phyloP scores from a whole-genome alignment of 768 basidiomycete species.

The Auriculariales sp. region DNA sequence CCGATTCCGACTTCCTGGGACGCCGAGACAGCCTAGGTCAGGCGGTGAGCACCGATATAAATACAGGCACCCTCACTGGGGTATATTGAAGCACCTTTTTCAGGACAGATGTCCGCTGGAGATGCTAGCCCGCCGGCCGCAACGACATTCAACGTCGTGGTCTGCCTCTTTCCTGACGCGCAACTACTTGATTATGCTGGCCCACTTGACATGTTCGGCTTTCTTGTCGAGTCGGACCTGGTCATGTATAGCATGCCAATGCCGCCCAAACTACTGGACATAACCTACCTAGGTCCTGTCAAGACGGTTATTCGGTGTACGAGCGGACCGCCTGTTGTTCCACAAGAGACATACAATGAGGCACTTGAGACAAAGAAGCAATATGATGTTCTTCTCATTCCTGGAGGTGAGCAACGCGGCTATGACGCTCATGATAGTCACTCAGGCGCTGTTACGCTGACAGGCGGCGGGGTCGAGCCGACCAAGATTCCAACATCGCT shows the following conservation, averaged over 20 bases:
- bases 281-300: not conserved
- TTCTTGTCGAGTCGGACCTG: slow-evolving; percentile 1
- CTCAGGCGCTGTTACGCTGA: not conserved
- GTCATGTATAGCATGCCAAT: not conserved
- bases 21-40: no score
- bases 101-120: no score
- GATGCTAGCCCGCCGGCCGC: no score
- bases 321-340: not conserved
- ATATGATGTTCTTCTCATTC: slow-evolving; percentile 6
- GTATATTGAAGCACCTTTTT: no score
- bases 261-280: not conserved
- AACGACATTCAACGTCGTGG: not conserved
- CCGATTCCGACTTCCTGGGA: no score
- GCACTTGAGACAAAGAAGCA: not conserved
- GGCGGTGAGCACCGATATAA: no score
- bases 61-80: no score
- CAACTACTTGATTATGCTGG: slow-evolving; percentile 18
- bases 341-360: not conserved
- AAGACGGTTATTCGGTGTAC: not conserved
- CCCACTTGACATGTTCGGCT: slow-evolving; percentile 17
- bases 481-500: slow-evolving; percentile 2
- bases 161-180: not conserved
- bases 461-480: not conserved
- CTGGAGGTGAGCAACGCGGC: slow-evolving; percentile 4
- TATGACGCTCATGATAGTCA: not conserved